phyloP scores from a whole-genome alignment of 1,139 yeast genomes.

The Lodderomyces theae region DNA sequence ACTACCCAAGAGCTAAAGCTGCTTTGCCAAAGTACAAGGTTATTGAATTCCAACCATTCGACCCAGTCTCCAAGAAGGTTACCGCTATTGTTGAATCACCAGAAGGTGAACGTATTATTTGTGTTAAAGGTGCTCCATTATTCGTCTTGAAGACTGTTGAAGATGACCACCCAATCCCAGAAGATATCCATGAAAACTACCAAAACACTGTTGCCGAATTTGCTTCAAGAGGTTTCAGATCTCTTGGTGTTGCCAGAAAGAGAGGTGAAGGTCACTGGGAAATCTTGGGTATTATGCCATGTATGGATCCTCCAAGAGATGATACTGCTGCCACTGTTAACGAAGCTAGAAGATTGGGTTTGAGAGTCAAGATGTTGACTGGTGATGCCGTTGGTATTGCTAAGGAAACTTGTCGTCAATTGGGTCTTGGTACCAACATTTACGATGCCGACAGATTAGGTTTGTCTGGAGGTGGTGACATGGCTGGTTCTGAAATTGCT shows the following conservation, averaged over 20 bases:
- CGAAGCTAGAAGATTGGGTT: constrained; percentile 92
- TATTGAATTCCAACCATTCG: constrained; percentile 94
- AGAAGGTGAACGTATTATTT: constrained; percentile 92
- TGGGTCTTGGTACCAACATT: constrained; percentile 95
- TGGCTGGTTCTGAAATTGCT: constrained; percentile 95
- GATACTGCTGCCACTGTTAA: constrained; percentile 94
- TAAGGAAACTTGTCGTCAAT: constrained; percentile 97
- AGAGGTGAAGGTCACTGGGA: constrained; percentile 99
- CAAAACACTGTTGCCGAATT: constrained; percentile 97
- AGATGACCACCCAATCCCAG: constrained; percentile 95
- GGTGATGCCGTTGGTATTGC: constrained; percentile 99
- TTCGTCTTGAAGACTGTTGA: constrained; percentile 93
- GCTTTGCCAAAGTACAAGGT: constrained; percentile 95
- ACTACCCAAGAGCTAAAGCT: constrained; percentile 90
- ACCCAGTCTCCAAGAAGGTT: constrained; percentile 96
- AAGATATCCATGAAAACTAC: constrained; percentile 91
- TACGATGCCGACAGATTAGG: constrained; percentile 97
- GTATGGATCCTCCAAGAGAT: constrained; percentile 99
- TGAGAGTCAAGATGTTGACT: constrained; percentile 96
- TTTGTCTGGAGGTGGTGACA: constrained; percentile 93
- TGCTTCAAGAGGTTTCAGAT: constrained; percentile 98
- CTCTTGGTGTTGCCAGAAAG: constrained; percentile 98
- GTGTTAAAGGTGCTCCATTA: constrained; percentile 98
- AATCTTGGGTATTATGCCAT: constrained; percentile 96
- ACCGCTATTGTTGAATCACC: constrained; percentile 93